Percentiles rank a stretch among this genome's conserved stretches.
These are phyloP conservation scores for Scutellaria minor DNA, from an alignment of 257 asterid species.

Conservation along the genomic window DNA sequence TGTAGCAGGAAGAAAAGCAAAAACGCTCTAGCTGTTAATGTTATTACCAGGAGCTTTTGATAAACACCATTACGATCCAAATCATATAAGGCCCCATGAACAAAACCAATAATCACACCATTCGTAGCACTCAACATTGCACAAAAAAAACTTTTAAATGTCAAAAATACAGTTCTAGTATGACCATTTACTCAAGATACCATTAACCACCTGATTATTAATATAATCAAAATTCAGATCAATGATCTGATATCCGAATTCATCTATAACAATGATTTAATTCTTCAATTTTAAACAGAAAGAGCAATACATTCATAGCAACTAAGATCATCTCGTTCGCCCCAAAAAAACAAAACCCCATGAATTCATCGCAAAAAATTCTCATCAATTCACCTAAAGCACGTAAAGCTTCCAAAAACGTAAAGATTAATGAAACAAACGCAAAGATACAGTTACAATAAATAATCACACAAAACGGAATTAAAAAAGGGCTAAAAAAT, in stretches of 20 bases:
- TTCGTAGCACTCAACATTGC: background rate
- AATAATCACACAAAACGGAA: conserved; percentile 28
- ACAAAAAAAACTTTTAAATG: background rate
- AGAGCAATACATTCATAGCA: conserved; percentile 1
- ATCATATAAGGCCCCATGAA: background rate
- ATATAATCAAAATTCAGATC: conserved; percentile 5
- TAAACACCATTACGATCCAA: background rate
- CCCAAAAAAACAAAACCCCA: background rate
- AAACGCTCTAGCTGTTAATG: background rate
- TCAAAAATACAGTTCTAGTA: background rate
- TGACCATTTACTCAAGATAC: background rate
- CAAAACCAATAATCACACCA: background rate
- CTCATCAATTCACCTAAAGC: conserved; percentile 14
- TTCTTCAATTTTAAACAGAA: background rate
- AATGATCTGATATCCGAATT: conserved; percentile 17
- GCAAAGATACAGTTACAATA: conserved; percentile 40
- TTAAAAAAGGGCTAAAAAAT: background rate
- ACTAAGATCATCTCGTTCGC: conserved; percentile 22
- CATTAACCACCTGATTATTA: background rate
- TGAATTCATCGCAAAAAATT: background rate
- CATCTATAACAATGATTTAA: conserved; percentile 6
- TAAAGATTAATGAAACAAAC: conserved; percentile 13
- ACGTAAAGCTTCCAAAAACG: conserved; percentile 11
- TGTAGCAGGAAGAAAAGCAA: background rate
- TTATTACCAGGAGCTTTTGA: background rate